Percentiles rank a stretch among this genome's conserved stretches.
Conservation (phyloP, 768 basidiomycete species). For the Panus rudis region DNA sequence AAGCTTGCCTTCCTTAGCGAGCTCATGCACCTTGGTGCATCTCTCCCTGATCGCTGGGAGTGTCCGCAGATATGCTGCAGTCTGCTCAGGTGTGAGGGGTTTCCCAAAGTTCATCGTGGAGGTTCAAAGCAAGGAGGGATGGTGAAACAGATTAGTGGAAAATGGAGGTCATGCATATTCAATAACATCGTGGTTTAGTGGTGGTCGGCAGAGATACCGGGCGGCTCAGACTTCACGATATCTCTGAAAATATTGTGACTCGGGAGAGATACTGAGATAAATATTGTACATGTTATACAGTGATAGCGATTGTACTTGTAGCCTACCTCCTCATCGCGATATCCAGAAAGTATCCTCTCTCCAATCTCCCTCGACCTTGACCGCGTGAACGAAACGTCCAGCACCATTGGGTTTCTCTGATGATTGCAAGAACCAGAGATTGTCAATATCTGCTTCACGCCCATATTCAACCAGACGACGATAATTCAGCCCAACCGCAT, state of each 20-base stretch:
- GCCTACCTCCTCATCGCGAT: too few relatives aligned
- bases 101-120: conserved; percentile 9
- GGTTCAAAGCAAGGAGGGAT: too few relatives aligned
- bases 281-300: too few relatives aligned
- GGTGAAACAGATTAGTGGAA: too few relatives aligned
- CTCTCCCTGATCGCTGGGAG: conserved; percentile 87
- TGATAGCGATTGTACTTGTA: too few relatives aligned
- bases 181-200: too few relatives aligned
- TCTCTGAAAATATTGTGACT: too few relatives aligned
- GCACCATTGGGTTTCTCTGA: conserved; percentile 34
- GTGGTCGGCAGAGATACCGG: too few relatives aligned
- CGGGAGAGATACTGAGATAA: too few relatives aligned
- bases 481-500: conserved; percentile 86
- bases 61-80: conserved; percentile 69
- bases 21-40: conserved; percentile 69
- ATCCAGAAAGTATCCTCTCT: conserved; percentile 58
- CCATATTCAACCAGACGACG: conserved; percentile 58
- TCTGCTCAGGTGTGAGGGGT: conserved; percentile 23
- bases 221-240: too few relatives aligned
- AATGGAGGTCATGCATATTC: too few relatives aligned
- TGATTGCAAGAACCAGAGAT: conserved; percentile 56
- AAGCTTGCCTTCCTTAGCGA: conserved; percentile 68
- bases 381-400: conserved; percentile 38
- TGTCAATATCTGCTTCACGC: conserved; percentile 45
- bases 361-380: conserved; percentile 47